phyloP scores from a whole-genome alignment of 345 rosid genomes.

The Triadica sebifera region DNA sequence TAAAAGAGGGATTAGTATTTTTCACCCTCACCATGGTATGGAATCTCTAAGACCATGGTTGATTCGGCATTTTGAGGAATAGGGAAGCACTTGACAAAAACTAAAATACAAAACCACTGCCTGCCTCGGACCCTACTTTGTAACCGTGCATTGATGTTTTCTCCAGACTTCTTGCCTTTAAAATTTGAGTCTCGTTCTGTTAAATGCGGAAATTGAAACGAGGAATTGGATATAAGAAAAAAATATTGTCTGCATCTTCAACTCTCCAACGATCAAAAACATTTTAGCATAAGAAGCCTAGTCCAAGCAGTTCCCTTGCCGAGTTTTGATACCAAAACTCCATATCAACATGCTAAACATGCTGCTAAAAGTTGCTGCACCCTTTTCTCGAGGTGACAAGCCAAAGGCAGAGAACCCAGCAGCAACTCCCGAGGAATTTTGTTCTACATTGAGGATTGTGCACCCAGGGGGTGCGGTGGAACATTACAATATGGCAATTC shows the following conservation, averaged over 20 bases:
- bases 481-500: slow-evolving; percentile 40
- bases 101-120: background rate
- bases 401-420: background rate
- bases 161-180: background rate
- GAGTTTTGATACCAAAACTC: background rate
- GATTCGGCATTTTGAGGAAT: background rate
- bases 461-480: slow-evolving; percentile 36
- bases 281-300: background rate
- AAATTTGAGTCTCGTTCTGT: background rate
- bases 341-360: slow-evolving; percentile 29
- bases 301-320: background rate
- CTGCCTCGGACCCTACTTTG: background rate
- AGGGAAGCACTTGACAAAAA: background rate
- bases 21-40: too few species aligned
- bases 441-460: slow-evolving; percentile 36
- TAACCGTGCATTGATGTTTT: slow-evolving; percentile 3
- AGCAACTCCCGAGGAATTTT: background rate
- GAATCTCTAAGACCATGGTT: too few species aligned
- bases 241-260: too few species aligned
- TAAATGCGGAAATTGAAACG: background rate
- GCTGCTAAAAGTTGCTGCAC: slow-evolving; percentile 21
- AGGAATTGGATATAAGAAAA: background rate
- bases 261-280: slow-evolving; percentile 3
- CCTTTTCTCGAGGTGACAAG: background rate
- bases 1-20: too few species aligned